A percentile compares a stretch with the other conserved stretches of the same genome.
phyloP scores from a whole-genome alignment of 192 early-diverging fungal genomes.

The Funneliformis mosseae region DNA sequence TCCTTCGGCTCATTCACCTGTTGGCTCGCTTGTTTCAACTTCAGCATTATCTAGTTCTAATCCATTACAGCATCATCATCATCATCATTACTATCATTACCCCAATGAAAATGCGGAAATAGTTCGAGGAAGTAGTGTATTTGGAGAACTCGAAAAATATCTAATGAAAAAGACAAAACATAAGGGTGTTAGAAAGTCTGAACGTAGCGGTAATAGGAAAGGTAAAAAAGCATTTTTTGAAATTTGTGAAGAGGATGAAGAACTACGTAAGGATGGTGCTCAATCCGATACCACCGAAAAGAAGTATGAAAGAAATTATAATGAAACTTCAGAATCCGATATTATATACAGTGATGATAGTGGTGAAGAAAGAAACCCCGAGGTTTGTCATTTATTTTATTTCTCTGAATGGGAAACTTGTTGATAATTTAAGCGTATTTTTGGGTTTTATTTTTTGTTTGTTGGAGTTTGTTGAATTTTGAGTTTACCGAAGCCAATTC shows the following conservation, averaged over 20 bases:
- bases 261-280: neutral
- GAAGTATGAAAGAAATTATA: neutral
- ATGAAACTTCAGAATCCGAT: neutral
- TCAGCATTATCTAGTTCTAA: constrained; percentile 33
- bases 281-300: constrained; percentile 8
- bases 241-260: constrained; percentile 16
- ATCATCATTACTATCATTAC: constrained; percentile 34
- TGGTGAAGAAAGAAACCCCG: constrained; percentile 20
- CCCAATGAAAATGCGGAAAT: constrained; percentile 20
- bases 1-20: constrained; percentile 27
- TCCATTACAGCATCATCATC: constrained; percentile 31
- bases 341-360: neutral
- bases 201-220: neutral
- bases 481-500: neutral
- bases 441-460: neutral
- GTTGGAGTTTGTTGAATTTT: neutral
- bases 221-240: constrained; percentile 9
- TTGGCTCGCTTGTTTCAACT: constrained; percentile 15
- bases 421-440: neutral
- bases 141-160: constrained; percentile 34
- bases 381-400: constrained; percentile 27
- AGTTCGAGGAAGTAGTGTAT: constrained; percentile 25
- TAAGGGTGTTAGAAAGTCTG: neutral
- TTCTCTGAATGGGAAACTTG: neutral
- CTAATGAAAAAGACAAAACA: constrained; percentile 20